These are phyloP conservation scores for Cutaneotrichosporon sp. DNA, from an alignment of 1,284 basidiomycete genomes.

Conservation along the genomic window DNA sequence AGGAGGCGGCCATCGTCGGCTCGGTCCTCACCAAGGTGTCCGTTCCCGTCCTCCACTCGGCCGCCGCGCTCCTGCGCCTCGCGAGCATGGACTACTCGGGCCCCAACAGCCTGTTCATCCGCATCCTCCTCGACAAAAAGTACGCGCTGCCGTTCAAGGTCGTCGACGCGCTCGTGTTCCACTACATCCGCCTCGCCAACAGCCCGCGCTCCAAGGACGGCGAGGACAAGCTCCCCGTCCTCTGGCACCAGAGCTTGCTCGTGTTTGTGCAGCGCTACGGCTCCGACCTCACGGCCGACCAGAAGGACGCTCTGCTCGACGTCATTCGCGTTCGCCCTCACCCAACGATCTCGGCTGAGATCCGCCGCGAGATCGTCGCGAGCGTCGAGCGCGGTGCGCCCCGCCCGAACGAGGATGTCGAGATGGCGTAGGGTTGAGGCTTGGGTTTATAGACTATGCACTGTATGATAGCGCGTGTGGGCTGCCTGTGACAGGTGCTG, in stretches of 20 bases:
- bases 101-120: constrained; percentile 95
- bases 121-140: constrained; percentile 96
- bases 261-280: constrained; percentile 95
- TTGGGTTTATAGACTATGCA: constrained; percentile 1
- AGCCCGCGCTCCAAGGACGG: constrained; percentile 71
- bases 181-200: constrained; percentile 93
- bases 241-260: constrained; percentile 97
- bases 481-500: too few species aligned
- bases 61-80: constrained; percentile 89
- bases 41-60: constrained; percentile 93
- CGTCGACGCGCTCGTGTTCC: constrained; percentile 94
- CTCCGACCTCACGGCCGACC: constrained; percentile 93
- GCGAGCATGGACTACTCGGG: constrained; percentile 97
- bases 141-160: constrained; percentile 98
- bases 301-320: constrained; percentile 96
- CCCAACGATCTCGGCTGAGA: constrained; percentile 83
- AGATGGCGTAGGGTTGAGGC: constrained; percentile 33
- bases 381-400: constrained; percentile 57
- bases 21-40: constrained; percentile 90
- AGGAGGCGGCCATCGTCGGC: constrained; percentile 93
- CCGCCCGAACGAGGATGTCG: constrained; percentile 50
- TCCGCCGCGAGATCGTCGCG: constrained; percentile 73
- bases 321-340: constrained; percentile 86
- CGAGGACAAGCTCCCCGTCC: constrained; percentile 74
- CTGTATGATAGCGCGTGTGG: constrained; percentile 1